Evolutionary conservation across 345 rosid species (phyloP), one percentile per base, ranked within the genome.

Genomic region (Citrus medica): DNA sequence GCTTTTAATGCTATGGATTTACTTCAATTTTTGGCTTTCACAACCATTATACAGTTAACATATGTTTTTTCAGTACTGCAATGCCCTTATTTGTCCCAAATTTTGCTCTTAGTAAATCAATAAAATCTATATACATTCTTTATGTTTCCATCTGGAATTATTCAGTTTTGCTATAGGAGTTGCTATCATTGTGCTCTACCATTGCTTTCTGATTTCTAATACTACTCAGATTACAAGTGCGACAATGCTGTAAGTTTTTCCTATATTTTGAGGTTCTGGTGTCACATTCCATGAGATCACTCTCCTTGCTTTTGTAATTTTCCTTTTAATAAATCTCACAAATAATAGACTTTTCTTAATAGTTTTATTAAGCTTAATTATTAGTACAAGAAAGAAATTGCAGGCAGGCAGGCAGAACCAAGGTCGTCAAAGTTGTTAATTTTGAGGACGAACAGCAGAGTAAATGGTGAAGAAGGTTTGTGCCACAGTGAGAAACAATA

Each of bases 381-480:
- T 46, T 13, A 46, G 16, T 46, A 46, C 48, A 46, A 46, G 51
- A 46, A 46, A 46, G 51, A 46, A 9, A 46, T 2, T 13, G 17
- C 17, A 3, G 51, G 51, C 51, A n/a, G n/a, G n/a, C n/a, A 46
- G 17, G 51, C 51, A 12, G 17, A 1, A 46, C 51, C 51, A 46
- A 46, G 51, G 51, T 3, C 17, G 17, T 12, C 58, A 17, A 53
- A 53, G 22, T 1, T 12, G 17, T 46, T 46, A 64, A 17, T 35
- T 37, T 37, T 46, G 51, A 5, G 5, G 4, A 14, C 16, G 4
- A 72, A 32, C 0, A 8, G 19, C 13, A 32, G 67, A 28, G 55
- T 72, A 19, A 76, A 86, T 77, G 32, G 95, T 79, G 82, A 64
- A 91, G 38, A 80, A 62, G 17, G 97, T 91, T 69, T 94, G 94